Base-by-base conservation (phyloP, 345 rosid species). In the Euphorbia peplus region DNA sequence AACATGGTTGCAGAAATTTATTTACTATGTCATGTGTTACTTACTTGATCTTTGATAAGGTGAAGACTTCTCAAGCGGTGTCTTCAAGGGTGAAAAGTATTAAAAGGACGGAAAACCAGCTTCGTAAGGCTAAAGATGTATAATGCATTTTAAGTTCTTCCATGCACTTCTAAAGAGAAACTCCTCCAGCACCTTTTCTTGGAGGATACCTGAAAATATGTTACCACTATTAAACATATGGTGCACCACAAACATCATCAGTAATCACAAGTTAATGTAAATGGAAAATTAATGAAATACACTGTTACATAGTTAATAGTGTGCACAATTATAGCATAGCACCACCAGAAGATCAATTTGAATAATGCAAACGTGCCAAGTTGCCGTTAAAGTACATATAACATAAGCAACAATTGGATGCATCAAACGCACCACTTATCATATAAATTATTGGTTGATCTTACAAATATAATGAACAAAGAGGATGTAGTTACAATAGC, bases 121-220 rank as follows among this genome's bases (percentile, higher is more conserved):
- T 68, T 8, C 56, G 21, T 16, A 8, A 18, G 21, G 47, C 2
- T 12, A 16, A 16, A 0, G 39, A 4, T 19, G 30, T 42, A 8
- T 21, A 0, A 1, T 13, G 50, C 50, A 44, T 0, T 16, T 71
- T 32, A 71, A 35, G 47, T 66, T 75, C 75, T 71, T 59, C 70
- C 65, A 19, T 59, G 78, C 42, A 75, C 64, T 32, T 73, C 88
- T 56, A 79, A 62, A 39, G 91, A 84, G 70, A 80, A 75, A 63
- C 81, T 82, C 60, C 78, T 69, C 75, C 77, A 68, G 26, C 69
- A 60, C 68, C 83, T 82, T 69, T 79, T 89, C 83, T 78, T 82
- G 29, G 79, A 67, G 50, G 51, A 60, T 47, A 51, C 86, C 90
- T 89, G 80, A 62, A 77, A 78, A 60, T 12, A 53, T 12, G 55